Base-by-base conservation (phyloP, 225 moss, liverwort and hornwort species). In the Physcomitrium patens region DNA sequence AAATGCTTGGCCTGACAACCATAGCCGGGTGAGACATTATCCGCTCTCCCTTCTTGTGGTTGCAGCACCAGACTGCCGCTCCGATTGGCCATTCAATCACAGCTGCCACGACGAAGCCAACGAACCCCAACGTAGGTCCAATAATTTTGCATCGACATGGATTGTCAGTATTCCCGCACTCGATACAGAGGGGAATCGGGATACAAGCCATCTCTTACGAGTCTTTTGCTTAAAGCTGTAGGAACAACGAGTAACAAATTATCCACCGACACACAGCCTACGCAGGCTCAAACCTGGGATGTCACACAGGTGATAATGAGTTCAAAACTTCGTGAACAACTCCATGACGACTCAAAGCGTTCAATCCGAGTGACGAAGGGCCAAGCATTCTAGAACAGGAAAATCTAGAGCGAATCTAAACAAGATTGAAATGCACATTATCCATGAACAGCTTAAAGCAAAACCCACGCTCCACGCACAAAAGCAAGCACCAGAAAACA, bases 91-190 rank as follows among this genome's bases (percentile, higher is more conserved):
- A 95, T 69, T 93, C 95, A 24, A 95, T 7, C 5, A 95, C 49
- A 5, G 95, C 95, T 0, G 95, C 91, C 13, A 95, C 7, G 1
- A 86, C 67, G 49, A 95, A 93, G 54, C 89, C 95, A n/a, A 95
- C 69, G 50, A 95, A 95, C 18, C 91, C 95, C 52, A 95, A 63
- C 0, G 95, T 95, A 1, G 95, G 95, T 5, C 95, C 95, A 11
- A 95, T 1, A 57, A 95, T 83, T 73, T 90, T 95, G 87, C 92
- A 95, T 9, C 93, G 88, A 66, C 95, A 95, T 6, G 91, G 91
- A 62, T 93, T 95, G 63, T 93, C 88, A 1, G 88, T 86, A 79
- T 82, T 95, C 65, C 95, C 95, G 26, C 95, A 95, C 80, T 95
- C 88, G 43, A 95, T 91, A 69, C 95, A 93, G 1, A 95, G 45